Evolutionary conservation across 2,329 filamentous ascomycete genomes (phyloP), one percentile per base, ranked within the genome.

Genomic region (Fusarium veterinarium): DNA sequence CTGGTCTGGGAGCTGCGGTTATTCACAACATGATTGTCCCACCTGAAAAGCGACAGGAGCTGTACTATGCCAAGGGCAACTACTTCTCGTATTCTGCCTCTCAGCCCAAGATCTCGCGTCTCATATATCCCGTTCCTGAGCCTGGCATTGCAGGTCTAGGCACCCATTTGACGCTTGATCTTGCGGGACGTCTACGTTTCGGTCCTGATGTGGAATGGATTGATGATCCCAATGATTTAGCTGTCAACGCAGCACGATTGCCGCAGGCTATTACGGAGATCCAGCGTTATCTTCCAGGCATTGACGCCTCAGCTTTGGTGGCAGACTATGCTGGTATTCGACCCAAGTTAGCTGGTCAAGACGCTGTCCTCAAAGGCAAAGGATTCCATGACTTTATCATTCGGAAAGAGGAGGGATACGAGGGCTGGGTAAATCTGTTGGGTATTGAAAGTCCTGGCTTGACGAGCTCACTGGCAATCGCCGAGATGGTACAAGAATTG

Each of bases 141-240:
- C 92, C 95, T 0, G 95, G 95, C 4, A 89, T 91, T 28, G 95
- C 90, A 57, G 95, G 96, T 0, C 85, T 99, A 1, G 96, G 96
- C 52, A 98, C 96, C 0, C 96, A 99, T 81, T 86, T 99, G 23
- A 99, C 96, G 2, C 88, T 98, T 64, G 96, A 99, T 80, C 88
- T 98, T 83, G 88, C 86, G 0, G 95, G 95, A 0, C 90, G 93
- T 2, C 88, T 98, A 46, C 92, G 94, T 41, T 99, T 99, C 81
- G 96, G 96, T 0, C 96, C 96, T 0, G 96, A 99, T 79, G 93
- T 98, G 19, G 94, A 98, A 81, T 98, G 96, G 96, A 92, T 97
- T 1, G 88, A 92, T 53, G 84, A 86, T 2, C 90, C 94, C 0
- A 82, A 83, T 13, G 90, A 97, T 77, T 85, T 97, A n/a, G 84